Evolutionary conservation across 108 stramenopile genomes (phyloP).

Genomic region (Cyclotella baltica): DNA sequence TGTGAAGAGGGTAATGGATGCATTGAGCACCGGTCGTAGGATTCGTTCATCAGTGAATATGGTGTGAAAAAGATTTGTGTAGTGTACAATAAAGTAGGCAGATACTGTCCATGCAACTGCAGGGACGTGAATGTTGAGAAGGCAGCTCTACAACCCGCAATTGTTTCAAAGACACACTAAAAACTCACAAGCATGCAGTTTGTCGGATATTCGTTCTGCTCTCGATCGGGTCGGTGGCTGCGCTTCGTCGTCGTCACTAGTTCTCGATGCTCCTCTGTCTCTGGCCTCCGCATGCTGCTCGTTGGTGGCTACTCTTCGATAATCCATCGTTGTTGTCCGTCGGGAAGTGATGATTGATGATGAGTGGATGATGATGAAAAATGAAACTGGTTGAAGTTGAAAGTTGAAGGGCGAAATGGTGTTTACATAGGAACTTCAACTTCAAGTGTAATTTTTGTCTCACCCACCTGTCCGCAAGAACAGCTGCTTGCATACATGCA

Average conservation of each 20-base stretch:
- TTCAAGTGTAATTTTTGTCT: too few species aligned
- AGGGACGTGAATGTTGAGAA: slow-evolving; percentile 12
- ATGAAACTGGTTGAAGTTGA: too few species aligned
- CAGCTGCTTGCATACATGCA: too few species aligned
- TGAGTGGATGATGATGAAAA: too few species aligned
- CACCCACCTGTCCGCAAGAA: too few species aligned
- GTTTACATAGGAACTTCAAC: too few species aligned
- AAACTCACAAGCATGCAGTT: slow-evolving; percentile 60
- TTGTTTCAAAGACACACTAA: not conserved
- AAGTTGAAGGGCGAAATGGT: too few species aligned
- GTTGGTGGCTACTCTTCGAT: slow-evolving; percentile 20
- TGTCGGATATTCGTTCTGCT: slow-evolving; percentile 59
- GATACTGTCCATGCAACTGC: slow-evolving; percentile 72
- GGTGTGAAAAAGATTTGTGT: slow-evolving; percentile 56
- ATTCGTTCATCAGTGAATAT: slow-evolving; percentile 58
- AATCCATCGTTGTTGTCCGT: not conserved
- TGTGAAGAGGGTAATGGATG: slow-evolving; percentile 44
- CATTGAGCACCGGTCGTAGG: slow-evolving; percentile 56
- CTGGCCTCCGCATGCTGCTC: slow-evolving; percentile 6
- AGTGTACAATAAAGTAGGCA: slow-evolving; percentile 57
- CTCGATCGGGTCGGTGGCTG: slow-evolving; percentile 12
- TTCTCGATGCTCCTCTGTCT: not conserved
- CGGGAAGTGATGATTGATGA: too few species aligned
- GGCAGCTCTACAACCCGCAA: not conserved
- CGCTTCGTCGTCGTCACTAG: not conserved